These are phyloP conservation scores for Neurospora crassa DNA, from an alignment of 2,329 filamentous ascomycete species.

Conservation along the genomic window DNA sequence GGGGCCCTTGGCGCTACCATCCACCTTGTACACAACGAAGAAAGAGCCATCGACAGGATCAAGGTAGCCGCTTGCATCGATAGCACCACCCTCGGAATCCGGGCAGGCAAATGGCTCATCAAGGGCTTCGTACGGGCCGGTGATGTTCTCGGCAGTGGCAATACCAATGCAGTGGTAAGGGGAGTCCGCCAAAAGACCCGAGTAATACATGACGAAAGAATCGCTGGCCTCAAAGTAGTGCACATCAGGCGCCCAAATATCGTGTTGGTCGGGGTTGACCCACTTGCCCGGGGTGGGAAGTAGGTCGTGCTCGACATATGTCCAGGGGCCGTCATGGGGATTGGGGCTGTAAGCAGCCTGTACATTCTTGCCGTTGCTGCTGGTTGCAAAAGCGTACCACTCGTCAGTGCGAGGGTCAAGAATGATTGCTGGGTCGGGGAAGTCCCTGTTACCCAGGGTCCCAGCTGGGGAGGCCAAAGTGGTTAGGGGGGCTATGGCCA, in stretches of 20 bases:
- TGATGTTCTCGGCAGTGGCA: slow-evolving; percentile 35
- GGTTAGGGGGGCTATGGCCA: not conserved
- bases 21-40: slow-evolving; percentile 57
- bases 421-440: slow-evolving; percentile 38
- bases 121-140: slow-evolving; percentile 43
- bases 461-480: not conserved
- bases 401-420: slow-evolving; percentile 25
- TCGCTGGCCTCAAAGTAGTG: slow-evolving; percentile 27
- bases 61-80: slow-evolving; percentile 51
- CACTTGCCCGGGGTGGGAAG: slow-evolving; percentile 36
- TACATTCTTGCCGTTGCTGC: slow-evolving; percentile 30
- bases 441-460: slow-evolving; percentile 22
- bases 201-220: slow-evolving; percentile 41
- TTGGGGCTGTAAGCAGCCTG: slow-evolving; percentile 38
- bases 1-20: slow-evolving; percentile 46
- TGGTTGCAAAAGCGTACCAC: slow-evolving; percentile 43
- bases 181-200: slow-evolving; percentile 23
- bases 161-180: slow-evolving; percentile 47
- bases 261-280: slow-evolving; percentile 27
- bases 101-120: slow-evolving; percentile 42
- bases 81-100: slow-evolving; percentile 45
- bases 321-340: slow-evolving; percentile 22
- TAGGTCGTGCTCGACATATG: slow-evolving; percentile 33
- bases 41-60: slow-evolving; percentile 41
- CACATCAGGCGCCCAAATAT: slow-evolving; percentile 42